phyloP scores from a whole-genome alignment of 2,329 filamentous ascomycete genomes.

The Pseudonectria foliicola region DNA sequence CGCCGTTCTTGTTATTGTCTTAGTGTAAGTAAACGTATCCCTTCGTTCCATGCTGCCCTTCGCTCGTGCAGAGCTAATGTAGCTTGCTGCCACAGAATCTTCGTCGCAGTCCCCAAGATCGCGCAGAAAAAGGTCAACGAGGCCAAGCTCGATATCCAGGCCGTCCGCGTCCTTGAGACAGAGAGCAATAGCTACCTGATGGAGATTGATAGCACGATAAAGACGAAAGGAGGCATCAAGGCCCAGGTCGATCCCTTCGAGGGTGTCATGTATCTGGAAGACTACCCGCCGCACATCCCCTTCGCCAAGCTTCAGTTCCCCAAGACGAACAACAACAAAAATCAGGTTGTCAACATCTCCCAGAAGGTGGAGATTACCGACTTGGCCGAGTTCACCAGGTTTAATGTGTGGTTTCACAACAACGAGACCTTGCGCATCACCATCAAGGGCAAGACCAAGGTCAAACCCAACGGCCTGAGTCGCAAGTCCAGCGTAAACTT shows the following conservation, averaged over 20 bases:
- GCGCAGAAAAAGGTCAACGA: conserved; percentile 49
- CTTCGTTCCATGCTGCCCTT: not conserved
- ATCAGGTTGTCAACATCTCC: conserved; percentile 45
- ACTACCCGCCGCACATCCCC: conserved; percentile 36
- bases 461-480: conserved; percentile 43
- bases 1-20: conserved; percentile 47
- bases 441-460: conserved; percentile 44
- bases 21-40: conserved; percentile 44
- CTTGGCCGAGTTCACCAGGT: conserved; percentile 42
- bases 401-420: conserved; percentile 48
- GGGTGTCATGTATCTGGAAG: conserved; percentile 49
- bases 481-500: conserved; percentile 45
- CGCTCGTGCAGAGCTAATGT: not conserved
- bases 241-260: conserved; percentile 44
- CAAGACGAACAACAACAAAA: conserved; percentile 39
- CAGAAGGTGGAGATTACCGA: conserved; percentile 42
- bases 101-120: conserved; percentile 49
- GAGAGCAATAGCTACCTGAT: conserved; percentile 39
- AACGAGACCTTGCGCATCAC: conserved; percentile 44
- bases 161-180: conserved; percentile 43
- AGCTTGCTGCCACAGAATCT: conserved; percentile 34
- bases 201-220: conserved; percentile 50
- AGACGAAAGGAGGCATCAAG: conserved; percentile 42
- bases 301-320: conserved; percentile 48
- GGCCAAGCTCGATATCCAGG: conserved; percentile 44